phyloP scores from a whole-genome alignment of 352 stramenopile species.

The Phytophthora brassicae region DNA sequence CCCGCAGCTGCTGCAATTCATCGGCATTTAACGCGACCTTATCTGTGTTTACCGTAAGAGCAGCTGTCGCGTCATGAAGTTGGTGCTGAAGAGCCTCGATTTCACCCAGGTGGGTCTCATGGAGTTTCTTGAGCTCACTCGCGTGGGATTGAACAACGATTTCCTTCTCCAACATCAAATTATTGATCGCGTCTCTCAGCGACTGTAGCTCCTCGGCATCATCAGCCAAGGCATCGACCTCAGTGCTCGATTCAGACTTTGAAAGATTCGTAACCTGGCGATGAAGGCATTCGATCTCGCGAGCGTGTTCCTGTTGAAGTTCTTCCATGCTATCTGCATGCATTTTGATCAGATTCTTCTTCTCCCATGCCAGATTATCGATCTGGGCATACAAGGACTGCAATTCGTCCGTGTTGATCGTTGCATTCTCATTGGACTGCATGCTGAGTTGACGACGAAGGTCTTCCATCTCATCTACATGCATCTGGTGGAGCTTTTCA shows the following conservation, averaged over 20 bases:
- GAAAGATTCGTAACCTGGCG: too few relatives aligned
- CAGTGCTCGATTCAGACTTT: too few relatives aligned
- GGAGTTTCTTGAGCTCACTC: conserved; percentile 13
- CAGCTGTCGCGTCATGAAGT: conserved; percentile 3
- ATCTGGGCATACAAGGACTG: conserved; percentile 23
- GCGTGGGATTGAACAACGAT: conserved; percentile 1
- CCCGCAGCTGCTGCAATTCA: conserved; percentile 29
- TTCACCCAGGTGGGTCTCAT: not conserved
- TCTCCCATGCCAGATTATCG: conserved; percentile 16
- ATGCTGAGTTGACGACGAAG: not conserved
- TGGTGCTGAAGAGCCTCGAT: conserved; percentile 16
- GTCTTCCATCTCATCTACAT: conserved; percentile 8
- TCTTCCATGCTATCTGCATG: conserved; percentile 20
- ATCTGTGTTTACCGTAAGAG: conserved; percentile 4
- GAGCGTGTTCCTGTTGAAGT: conserved; percentile 12
- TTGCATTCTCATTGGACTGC: conserved; percentile 5
- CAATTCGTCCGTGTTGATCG: conserved; percentile 33
- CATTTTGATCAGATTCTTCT: conserved; percentile 5
- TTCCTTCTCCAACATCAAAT: conserved; percentile 7
- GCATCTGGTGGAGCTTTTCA: conserved; percentile 1
- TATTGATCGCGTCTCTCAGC: conserved; percentile 8
- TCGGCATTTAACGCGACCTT: conserved; percentile 29
- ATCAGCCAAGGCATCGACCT: not conserved
- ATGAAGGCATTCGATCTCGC: conserved; percentile 19
- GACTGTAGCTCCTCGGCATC: conserved; percentile 16